Base-by-base conservation (phyloP, 116 monocot genomes). In the Thalassia testudinum region DNA sequence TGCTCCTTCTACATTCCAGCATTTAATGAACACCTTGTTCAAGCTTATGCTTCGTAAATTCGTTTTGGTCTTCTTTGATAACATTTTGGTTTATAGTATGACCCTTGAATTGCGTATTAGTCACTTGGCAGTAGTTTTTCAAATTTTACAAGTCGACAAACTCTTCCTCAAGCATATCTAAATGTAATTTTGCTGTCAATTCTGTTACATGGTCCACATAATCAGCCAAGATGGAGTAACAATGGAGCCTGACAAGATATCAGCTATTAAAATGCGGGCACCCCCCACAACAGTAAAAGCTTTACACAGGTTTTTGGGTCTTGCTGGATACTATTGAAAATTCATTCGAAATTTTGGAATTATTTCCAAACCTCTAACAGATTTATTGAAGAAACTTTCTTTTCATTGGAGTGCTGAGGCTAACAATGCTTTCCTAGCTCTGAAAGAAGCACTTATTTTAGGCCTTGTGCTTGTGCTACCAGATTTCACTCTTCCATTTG, bases 1-100 rank as follows among this genome's bases (percentile, higher is more conserved):
- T 27, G 59, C 59, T 0, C 45, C 25, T 16, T 44, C 43, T 26
- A 45, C 47, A 0, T 59, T 59, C 4, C 43, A 44, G 45, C 43
- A 17, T 0, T 12, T 59, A 0, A 45, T 59, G 59, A 47, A 24
- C 0, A 43, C 24, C 0, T 15, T 42, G 1, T 27, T 59, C 2
- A 57, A 57, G 23, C 42, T 21, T 2, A 42, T 43, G 1, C 40
- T 58, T 58, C 12, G n/a, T 11, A 42, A n/a, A 16, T 23, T 25
- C 24, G 42, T 57, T 1, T 20, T 43, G 14, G 42, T 57, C 0
- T 57, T 44, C n/a, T 59, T 59, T 21, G 44, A 43, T 15, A 16
- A 45, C 10, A 47, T 59, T n/a, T 8, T 59, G 1, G 19, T 60
- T 4, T 60, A 49, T 34, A 49, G 28, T 20, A 21, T 0, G 2